Evolutionary conservation across 2,329 filamentous ascomycete genomes (phyloP).

Genomic region (Fusarium sp.): DNA sequence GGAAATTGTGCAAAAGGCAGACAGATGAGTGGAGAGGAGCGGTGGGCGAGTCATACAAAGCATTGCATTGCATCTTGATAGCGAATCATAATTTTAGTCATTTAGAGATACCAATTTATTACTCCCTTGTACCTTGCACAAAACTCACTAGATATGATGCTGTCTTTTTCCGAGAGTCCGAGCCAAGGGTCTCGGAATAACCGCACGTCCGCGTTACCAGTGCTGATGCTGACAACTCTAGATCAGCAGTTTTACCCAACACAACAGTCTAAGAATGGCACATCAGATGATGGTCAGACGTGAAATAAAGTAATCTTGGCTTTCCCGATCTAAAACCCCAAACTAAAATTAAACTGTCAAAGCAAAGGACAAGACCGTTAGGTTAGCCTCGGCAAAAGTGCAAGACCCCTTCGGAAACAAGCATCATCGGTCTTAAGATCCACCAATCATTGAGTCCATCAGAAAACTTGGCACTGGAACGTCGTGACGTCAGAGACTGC

Average conservation of each 20-base stretch:
- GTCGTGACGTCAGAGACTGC: slow-evolving; percentile 13
- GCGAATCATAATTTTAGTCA: neutral
- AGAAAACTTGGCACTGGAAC: slow-evolving; percentile 20
- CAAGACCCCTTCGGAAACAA: slow-evolving; percentile 12
- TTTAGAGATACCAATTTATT: neutral
- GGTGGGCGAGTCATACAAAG: neutral
- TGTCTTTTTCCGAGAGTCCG: neutral
- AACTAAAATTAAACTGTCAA: slow-evolving; percentile 28
- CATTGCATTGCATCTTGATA: neutral
- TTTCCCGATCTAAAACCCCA: neutral
- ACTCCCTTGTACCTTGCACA: neutral
- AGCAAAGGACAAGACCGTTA: neutral
- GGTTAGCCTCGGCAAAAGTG: slow-evolving; percentile 5
- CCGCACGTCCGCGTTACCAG: neutral
- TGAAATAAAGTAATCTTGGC: neutral
- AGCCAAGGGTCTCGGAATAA: neutral
- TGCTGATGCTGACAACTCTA: too few species aligned
- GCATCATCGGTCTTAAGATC: neutral
- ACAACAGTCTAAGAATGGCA: too few species aligned
- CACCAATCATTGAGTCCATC: neutral
- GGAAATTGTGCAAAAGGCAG: neutral
- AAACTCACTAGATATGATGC: neutral
- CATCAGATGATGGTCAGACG: too few species aligned
- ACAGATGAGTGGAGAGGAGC: neutral
- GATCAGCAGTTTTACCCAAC: too few species aligned